Conservation (phyloP, 768 basidiomycete genomes). For the Pluteus cervinus region DNA sequence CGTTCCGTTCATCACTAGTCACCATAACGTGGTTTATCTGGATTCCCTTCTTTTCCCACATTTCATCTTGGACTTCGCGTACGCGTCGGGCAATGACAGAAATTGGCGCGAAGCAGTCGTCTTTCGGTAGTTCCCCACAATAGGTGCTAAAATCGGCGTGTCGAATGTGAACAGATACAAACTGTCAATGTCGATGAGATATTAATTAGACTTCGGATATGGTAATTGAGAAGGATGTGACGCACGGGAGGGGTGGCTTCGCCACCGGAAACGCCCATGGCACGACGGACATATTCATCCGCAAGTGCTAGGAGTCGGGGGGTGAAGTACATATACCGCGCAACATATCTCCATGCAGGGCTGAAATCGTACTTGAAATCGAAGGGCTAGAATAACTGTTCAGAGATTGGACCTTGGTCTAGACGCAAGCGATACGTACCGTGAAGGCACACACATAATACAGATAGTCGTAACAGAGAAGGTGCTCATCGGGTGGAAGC, state of each 20-base stretch:
- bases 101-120: constrained; percentile 51
- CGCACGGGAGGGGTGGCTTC: constrained; percentile 42
- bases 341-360: constrained; percentile 54
- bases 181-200: constrained; percentile 25
- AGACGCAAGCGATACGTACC: constrained; percentile 37
- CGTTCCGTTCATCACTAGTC: constrained; percentile 57
- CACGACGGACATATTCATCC: constrained; percentile 36
- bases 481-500: constrained; percentile 45
- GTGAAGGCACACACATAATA: constrained; percentile 45
- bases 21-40: constrained; percentile 49
- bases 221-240: constrained; percentile 6
- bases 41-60: constrained; percentile 37
- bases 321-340: constrained; percentile 46
- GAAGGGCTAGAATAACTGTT: constrained; percentile 31
- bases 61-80: constrained; percentile 45
- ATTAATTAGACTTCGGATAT: neutral
- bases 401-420: constrained; percentile 1
- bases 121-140: constrained; percentile 34
- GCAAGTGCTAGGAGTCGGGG: constrained; percentile 34
- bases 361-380: constrained; percentile 54
- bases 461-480: constrained; percentile 47
- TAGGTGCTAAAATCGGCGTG: constrained; percentile 45
- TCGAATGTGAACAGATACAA: constrained; percentile 52
- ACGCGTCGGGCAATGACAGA: constrained; percentile 48
- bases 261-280: constrained; percentile 32